Base-by-base conservation (phyloP, 441 rosid genomes). In the Arabidopsis hybrid region DNA sequence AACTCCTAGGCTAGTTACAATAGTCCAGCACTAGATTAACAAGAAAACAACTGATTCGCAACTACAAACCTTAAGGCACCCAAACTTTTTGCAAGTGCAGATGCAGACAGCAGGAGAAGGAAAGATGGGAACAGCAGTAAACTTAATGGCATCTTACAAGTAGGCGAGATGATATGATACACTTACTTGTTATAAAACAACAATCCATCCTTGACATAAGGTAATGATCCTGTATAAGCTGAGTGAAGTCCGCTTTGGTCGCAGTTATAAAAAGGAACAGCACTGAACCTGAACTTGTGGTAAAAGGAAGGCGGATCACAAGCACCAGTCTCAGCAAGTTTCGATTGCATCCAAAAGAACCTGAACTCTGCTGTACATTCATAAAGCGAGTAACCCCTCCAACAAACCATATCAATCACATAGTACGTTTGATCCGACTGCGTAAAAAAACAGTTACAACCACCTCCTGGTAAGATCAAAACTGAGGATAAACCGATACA, bases 291-390 rank as follows among this genome's bases (percentile, higher is more conserved):
- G 77, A 87, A 92, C 81, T 85, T 85, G 66, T 91, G 96, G 71
- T 84, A 82, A 66, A 72, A 77, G 0, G 96, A 92, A 72, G 99
- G 98, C 8, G 88, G 83, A 62, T 79, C 84, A 66, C 88, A 92
- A 64, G 93, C 98, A 21, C 96, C 92, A 0, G 91, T 88, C 89
- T 95, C 99, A 4, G 84, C 91, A 16, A 95, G 95, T 83, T 95
- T 95, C 5, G 98, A 91, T 76, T 85, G 82, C 85, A 87, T 74
- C 99, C 96, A 95, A 82, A 84, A 95, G 81, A 92, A 91, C 40
- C 99, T 85, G 72, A 91, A 95, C 85, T 95, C 99, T 32, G 96
- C 89, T 3, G 95, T 82, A 77, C 98, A 95, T 60, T 92, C 96
- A 69, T 88, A 92, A 16, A 89, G 90, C 56, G 98, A 88, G 84